Percentiles rank a stretch among this genome's conserved stretches.
phyloP scores from a whole-genome alignment of 177 flowering plant species.

The Vitis hybrid region DNA sequence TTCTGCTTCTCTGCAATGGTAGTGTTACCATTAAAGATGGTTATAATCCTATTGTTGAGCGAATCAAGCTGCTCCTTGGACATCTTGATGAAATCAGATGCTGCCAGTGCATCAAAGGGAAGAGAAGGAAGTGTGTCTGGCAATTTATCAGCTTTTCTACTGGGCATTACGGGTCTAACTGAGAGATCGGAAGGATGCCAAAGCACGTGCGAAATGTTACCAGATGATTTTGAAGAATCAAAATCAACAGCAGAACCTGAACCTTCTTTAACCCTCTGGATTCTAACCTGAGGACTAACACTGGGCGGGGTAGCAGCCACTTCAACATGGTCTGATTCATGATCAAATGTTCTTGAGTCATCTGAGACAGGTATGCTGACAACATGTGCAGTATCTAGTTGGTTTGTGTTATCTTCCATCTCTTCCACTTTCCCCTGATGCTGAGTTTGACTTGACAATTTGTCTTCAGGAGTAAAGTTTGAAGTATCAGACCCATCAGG shows the following conservation, averaged over 20 bases:
- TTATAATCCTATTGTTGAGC: constrained; percentile 44
- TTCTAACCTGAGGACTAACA: constrained; percentile 59
- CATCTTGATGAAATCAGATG: constrained; percentile 75
- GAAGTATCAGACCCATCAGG: constrained; percentile 57
- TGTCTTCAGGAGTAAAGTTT: constrained; percentile 34
- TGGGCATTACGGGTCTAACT: constrained; percentile 97
- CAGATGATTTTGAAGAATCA: constrained; percentile 54
- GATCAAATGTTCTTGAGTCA: constrained; percentile 40
- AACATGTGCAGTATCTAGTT: constrained; percentile 29
- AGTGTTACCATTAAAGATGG: constrained; percentile 55
- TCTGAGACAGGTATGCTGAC: constrained; percentile 34
- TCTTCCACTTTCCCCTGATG: constrained; percentile 41
- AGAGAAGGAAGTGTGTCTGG: constrained; percentile 63
- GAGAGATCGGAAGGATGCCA: constrained; percentile 98
- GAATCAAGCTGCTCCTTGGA: constrained; percentile 65
- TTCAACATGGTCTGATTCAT: constrained; percentile 54
- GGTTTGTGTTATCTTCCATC: constrained; percentile 22
- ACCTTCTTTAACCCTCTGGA: constrained; percentile 42
- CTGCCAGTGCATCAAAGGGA: constrained; percentile 72
- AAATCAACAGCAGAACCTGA: constrained; percentile 43
- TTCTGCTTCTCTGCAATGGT: constrained; percentile 77
- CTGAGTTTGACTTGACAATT: constrained; percentile 35
- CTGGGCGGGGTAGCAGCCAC: constrained; percentile 60
- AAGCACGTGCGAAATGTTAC: constrained; percentile 54
- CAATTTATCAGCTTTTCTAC: constrained; percentile 77